A percentile compares a stretch with the other conserved stretches of the same genome.
These are phyloP conservation scores for Gyrodon lividus DNA, from an alignment of 768 basidiomycete species.

Conservation along the genomic window DNA sequence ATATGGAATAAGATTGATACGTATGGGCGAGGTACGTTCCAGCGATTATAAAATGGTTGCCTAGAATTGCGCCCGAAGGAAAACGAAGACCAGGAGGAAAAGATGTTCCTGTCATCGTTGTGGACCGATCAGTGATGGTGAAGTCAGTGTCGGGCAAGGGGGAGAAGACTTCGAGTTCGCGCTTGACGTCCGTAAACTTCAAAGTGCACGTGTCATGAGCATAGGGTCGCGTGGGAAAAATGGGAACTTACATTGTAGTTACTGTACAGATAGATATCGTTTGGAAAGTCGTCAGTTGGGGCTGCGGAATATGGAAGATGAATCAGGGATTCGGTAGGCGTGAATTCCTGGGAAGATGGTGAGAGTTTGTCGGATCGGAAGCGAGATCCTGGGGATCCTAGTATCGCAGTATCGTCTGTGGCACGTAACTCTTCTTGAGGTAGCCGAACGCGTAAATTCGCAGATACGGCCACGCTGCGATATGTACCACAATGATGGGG, in stretches of 20 bases:
- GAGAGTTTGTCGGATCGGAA: constrained; percentile 52
- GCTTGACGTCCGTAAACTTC: constrained; percentile 92
- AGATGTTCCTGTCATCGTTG: constrained; percentile 73
- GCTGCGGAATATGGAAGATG: constrained; percentile 77
- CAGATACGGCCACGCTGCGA: constrained; percentile 86
- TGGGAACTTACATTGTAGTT: constrained; percentile 82
- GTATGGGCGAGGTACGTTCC: constrained; percentile 95
- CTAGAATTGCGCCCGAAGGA: constrained; percentile 90
- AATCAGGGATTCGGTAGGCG: constrained; percentile 56
- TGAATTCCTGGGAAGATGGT: constrained; percentile 45
- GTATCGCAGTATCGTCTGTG: constrained; percentile 38
- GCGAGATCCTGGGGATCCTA: constrained; percentile 57
- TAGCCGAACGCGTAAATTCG: constrained; percentile 62
- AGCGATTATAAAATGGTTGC: constrained; percentile 88
- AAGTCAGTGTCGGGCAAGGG: constrained; percentile 77
- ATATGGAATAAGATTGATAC: constrained; percentile 93
- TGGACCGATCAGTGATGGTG: constrained; percentile 75
- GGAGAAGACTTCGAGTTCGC: constrained; percentile 90
- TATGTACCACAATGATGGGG: constrained; percentile 97
- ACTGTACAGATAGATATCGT: constrained; percentile 88
- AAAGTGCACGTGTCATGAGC: constrained; percentile 10
- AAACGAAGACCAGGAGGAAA: constrained; percentile 96
- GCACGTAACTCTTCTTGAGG: constrained; percentile 58
- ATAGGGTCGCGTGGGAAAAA: constrained; percentile 1
- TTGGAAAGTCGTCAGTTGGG: constrained; percentile 73